Base-by-base conservation (phyloP, 2,329 filamentous ascomycete genomes). In the Tolypocladium tropicale region DNA sequence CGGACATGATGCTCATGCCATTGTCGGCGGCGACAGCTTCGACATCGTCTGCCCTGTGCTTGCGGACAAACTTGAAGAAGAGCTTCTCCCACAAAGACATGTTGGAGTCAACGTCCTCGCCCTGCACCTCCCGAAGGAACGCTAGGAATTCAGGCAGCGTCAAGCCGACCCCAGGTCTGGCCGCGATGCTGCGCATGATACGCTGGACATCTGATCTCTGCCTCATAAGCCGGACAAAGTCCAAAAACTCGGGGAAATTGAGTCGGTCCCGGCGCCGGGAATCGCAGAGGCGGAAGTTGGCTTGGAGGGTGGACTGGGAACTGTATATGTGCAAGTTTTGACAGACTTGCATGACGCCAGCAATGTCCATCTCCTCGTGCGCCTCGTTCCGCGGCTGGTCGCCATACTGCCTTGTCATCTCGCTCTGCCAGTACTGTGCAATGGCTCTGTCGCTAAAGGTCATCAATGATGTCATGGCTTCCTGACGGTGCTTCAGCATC, bases 271-370 rank as follows among this genome's bases (percentile, higher is more conserved):
- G 81, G 53, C 76, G 74, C 28, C 80, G 78, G n/a, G 75, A 74
- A 65, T 93, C 89, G 6, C 88, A 89, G 57, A 83, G 79, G 56
- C 82, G 77, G 64, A 97, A 96, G 63, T 88, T 89, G 34, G 80
- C 77, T 55, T 82, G 83, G 5, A 97, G 76, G 50, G 88, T 86
- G 55, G 83, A 81, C 58, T 86, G 83, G 2, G 90, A 88, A 65
- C 89, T 90, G 70, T 96, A 92, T 64, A 99, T 96, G 69, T 97
- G 92, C 51, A 97, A 77, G 65, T 87, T 92, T 58, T 88, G 88
- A 73, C 94, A 97, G 16, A 97, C 79, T 57, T 86, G 85, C 67
- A 92, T 87, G 33, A 96, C 86, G 12, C 88, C 89, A 18, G 79
- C 78, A 55, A 95, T 83, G 62, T 93, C 86, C 54, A 97, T 83